Percentiles rank a stretch among this genome's conserved stretches.
Conservation (phyloP, 768 basidiomycete genomes). For the Amanita rubescens region DNA sequence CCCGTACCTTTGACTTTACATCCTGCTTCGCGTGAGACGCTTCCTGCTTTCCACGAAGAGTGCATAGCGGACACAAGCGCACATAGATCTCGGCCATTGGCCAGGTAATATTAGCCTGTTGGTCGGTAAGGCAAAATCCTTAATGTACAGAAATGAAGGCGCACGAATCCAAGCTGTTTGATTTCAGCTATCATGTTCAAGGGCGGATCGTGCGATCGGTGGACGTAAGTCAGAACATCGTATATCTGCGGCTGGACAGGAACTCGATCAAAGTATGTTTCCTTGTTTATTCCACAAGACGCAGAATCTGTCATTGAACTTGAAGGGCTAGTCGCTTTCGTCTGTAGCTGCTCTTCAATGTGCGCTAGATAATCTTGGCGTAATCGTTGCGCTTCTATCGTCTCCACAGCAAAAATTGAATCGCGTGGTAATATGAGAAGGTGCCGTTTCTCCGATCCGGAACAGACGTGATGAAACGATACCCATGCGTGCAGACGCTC, state of each 20-base stretch:
- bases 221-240: conserved; percentile 60
- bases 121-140: conserved; percentile 1
- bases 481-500: conserved; percentile 43
- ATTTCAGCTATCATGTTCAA: conserved; percentile 49
- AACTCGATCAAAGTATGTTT: conserved; percentile 48
- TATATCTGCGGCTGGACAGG: conserved; percentile 64
- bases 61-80: conserved; percentile 49
- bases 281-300: conserved; percentile 11
- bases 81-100: conserved; percentile 67
- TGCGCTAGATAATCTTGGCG: conserved; percentile 37
- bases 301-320: conserved; percentile 9
- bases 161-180: conserved; percentile 52
- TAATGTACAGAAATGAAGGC: conserved; percentile 16
- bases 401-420: conserved; percentile 43
- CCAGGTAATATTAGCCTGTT: conserved; percentile 60
- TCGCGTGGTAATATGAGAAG: conserved; percentile 58
- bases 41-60: conserved; percentile 15
- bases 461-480: conserved; percentile 50
- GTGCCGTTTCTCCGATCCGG: conserved; percentile 51
- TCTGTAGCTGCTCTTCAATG: conserved; percentile 17
- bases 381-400: conserved; percentile 42
- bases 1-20: not conserved
- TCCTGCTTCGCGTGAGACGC: not conserved
- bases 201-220: conserved; percentile 49
- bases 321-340: not conserved